Percentiles rank a stretch among this genome's conserved stretches.
These are phyloP conservation scores for Strobilomyces echinocephalus DNA, from an alignment of 768 basidiomycete genomes.

Conservation along the genomic window DNA sequence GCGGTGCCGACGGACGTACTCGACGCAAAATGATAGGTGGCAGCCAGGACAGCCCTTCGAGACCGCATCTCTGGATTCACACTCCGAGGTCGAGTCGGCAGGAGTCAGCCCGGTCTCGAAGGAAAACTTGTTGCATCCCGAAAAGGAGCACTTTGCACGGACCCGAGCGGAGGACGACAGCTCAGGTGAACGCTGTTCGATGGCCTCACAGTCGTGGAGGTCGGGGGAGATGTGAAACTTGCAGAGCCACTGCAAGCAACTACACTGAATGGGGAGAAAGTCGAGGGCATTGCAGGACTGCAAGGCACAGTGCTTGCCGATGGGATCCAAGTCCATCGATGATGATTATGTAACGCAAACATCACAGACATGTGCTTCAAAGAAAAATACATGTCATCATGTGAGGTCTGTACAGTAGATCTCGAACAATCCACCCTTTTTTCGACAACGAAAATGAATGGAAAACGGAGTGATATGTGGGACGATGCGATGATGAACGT, in stretches of 20 bases:
- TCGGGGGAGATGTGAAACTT: constrained; percentile 56
- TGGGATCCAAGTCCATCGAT: constrained; percentile 39
- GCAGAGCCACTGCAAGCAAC: constrained; percentile 59
- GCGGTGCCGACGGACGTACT: constrained; percentile 37
- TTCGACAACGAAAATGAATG: constrained; percentile 6
- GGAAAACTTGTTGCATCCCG: constrained; percentile 51
- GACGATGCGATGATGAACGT: constrained; percentile 1
- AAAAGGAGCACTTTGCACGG: constrained; percentile 46
- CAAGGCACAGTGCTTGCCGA: constrained; percentile 66
- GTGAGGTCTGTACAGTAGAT: constrained; percentile 6
- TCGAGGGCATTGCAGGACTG: constrained; percentile 58
- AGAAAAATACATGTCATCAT: constrained; percentile 12
- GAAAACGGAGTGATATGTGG: background rate
- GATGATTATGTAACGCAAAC: background rate
- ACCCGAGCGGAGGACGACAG: constrained; percentile 12
- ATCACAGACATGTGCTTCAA: background rate
- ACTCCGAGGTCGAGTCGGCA: constrained; percentile 2
- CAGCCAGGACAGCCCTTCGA: constrained; percentile 48
- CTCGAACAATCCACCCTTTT: constrained; percentile 12
- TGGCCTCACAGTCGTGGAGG: constrained; percentile 49
- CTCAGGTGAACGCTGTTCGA: background rate
- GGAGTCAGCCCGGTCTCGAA: constrained; percentile 41
- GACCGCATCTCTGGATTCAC: background rate
- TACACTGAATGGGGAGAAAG: constrained; percentile 73
- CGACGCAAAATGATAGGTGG: constrained; percentile 55